Evolutionary conservation across 345 rosid genomes (phyloP), one percentile per base, ranked within the genome.

Genomic region (Toxicodendron radicans): DNA sequence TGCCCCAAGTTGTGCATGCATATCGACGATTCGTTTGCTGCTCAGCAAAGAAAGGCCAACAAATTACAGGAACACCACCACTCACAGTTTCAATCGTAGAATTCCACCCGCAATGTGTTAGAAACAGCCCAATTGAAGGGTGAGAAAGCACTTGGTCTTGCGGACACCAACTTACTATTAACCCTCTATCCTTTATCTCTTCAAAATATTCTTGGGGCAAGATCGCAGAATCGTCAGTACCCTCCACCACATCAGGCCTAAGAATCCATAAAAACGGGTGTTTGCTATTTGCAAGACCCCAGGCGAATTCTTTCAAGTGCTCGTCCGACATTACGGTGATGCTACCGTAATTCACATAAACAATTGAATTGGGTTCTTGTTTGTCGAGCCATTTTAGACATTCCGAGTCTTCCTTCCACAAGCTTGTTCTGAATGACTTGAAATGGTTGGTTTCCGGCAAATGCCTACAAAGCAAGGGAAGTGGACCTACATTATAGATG

Each of bases 401-500:
- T 1, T 73, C 27, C 1, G 69, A 45, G 41, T 80, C 84, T 58
- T 80, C 84, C 57, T 78, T 78, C 84, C 82, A 80, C 24, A 80
- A 61, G 20, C 78, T 78, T 48, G 86, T 41, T 0, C 68, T 41
- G 17, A 78, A 54, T 9, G 82, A 65, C 54, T 10, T 64, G 51
- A 70, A 64, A 51, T 64, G 17, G 2, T 23, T 4, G 54, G n/a
- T 63, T 8, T 24, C 75, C 0, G 66, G 69, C 7, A 81, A 0
- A 2, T 81, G 83, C n/a, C 52, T 64, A 12, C 24, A 21, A 0
- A 85, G 86, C 80, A 82, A 72, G 41, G 65, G 52, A 6, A 85
- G 77, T 4, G 87, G 91, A 7, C 87, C 87, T 0, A 70, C 49
- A 0, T 82, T 60, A 35, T 79, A 80, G 2, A 79, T 75, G 64